phyloP scores from a whole-genome alignment of 2,329 filamentous ascomycete genomes.

The Aurifilum marmelostoma region DNA sequence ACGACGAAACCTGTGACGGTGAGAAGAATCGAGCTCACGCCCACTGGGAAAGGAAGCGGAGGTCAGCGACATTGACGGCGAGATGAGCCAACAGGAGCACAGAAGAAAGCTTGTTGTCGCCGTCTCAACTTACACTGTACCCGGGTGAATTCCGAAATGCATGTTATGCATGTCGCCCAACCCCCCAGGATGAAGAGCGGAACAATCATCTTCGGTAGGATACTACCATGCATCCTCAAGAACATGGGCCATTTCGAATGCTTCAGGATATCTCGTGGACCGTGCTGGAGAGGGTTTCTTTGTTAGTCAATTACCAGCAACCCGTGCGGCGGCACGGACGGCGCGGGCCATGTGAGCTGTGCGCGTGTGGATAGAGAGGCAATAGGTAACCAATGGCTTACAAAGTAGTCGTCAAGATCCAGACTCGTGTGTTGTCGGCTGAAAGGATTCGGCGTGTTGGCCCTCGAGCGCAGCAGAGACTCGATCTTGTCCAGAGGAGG shows the following conservation, averaged over 20 bases:
- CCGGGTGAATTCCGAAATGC: slow-evolving; percentile 44
- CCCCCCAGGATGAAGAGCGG: slow-evolving; percentile 64
- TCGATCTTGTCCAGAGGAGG: slow-evolving; percentile 31
- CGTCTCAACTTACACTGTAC: slow-evolving; percentile 18
- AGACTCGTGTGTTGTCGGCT: slow-evolving; percentile 39
- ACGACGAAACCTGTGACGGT: slow-evolving; percentile 87
- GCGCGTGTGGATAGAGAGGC: not conserved
- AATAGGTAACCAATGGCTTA: slow-evolving; percentile 34
- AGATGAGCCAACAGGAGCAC: not conserved
- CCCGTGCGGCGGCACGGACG: not conserved
- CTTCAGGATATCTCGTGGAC: slow-evolving; percentile 70
- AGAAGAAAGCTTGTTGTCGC: not conserved
- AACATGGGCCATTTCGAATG: slow-evolving; percentile 82
- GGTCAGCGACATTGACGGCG: not conserved
- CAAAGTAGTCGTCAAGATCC: slow-evolving; percentile 52
- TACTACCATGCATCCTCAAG: slow-evolving; percentile 75
- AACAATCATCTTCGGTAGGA: slow-evolving; percentile 72
- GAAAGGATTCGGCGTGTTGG: slow-evolving; percentile 37
- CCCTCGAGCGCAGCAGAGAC: slow-evolving; percentile 36
- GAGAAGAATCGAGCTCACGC: slow-evolving; percentile 71
- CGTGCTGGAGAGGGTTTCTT: slow-evolving; percentile 40
- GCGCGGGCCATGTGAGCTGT: too few relatives aligned
- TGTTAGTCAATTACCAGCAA: not conserved
- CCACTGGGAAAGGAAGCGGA: slow-evolving; percentile 37
- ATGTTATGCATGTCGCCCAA: slow-evolving; percentile 71